These are phyloP conservation scores for Nakazawaea pomicola DNA, from an alignment of 805 yeast genomes.

Conservation along the genomic window DNA sequence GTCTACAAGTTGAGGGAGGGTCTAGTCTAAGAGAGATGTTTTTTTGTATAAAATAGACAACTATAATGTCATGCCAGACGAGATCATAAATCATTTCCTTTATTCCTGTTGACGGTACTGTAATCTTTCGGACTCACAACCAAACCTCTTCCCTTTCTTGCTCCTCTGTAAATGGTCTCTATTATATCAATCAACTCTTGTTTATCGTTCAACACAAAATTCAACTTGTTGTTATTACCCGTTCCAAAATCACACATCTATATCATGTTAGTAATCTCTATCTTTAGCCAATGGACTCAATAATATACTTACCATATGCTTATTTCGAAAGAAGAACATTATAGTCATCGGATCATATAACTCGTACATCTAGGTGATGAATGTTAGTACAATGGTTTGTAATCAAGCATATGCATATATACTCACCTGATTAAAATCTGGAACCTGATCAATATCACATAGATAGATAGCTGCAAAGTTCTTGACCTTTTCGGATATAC, in stretches of 20 bases:
- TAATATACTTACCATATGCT: slow-evolving; percentile 57
- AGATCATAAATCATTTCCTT: slow-evolving; percentile 3
- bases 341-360: slow-evolving; percentile 84
- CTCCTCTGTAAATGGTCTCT: slow-evolving; percentile 88
- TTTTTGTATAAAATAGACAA: neutral
- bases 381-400: neutral
- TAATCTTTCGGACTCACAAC: slow-evolving; percentile 80
- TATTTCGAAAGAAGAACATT: slow-evolving; percentile 90
- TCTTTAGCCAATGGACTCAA: no score
- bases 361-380: slow-evolving; percentile 61
- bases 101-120: slow-evolving; percentile 28
- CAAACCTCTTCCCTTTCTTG: slow-evolving; percentile 86
- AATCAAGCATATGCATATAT: slow-evolving; percentile 2
- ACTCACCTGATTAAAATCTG: slow-evolving; percentile 68
- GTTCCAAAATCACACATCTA: slow-evolving; percentile 95
- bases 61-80: neutral
- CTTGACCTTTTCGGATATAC: slow-evolving; percentile 75
- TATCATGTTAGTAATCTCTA: neutral
- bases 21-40: no score
- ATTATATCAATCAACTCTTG: slow-evolving; percentile 90
- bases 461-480: slow-evolving; percentile 86
- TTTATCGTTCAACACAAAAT: slow-evolving; percentile 69
- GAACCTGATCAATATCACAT: slow-evolving; percentile 84
- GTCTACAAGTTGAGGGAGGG: no score
- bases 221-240: slow-evolving; percentile 92